Conservation (phyloP, 108 stramenopile genomes). For the Skeletonema menzelii region DNA sequence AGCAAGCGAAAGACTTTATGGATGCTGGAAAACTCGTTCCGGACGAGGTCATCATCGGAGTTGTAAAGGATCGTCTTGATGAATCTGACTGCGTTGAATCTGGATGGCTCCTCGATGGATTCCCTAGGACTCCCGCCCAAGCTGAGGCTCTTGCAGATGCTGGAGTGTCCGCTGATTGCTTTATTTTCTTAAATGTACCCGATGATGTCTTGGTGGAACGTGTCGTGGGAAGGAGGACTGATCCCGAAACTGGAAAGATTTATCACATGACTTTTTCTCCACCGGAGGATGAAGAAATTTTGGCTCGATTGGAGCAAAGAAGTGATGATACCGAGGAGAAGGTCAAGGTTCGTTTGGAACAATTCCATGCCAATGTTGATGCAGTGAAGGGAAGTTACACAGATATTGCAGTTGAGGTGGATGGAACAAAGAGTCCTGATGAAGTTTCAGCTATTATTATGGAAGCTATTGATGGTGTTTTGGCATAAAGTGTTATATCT, state of each 20-base stretch:
- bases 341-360: slow-evolving; percentile 85
- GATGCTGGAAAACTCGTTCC: slow-evolving; percentile 94
- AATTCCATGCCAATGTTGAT: slow-evolving; percentile 89
- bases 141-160: slow-evolving; percentile 86
- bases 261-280: slow-evolving; percentile 96
- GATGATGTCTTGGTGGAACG: slow-evolving; percentile 93
- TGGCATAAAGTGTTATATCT: slow-evolving; percentile 17
- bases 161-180: slow-evolving; percentile 86
- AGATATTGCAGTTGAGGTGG: slow-evolving; percentile 77
- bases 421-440: slow-evolving; percentile 70
- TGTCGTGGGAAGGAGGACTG: slow-evolving; percentile 93
- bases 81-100: slow-evolving; percentile 24
- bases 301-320: slow-evolving; percentile 82
- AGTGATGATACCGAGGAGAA: slow-evolving; percentile 98
- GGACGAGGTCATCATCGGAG: slow-evolving; percentile 94
- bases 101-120: slow-evolving; percentile 98
- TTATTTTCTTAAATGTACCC: slow-evolving; percentile 94
- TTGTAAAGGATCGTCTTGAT: slow-evolving; percentile 81
- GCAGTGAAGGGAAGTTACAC: slow-evolving; percentile 75
- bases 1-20: slow-evolving; percentile 86
- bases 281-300: slow-evolving; percentile 78
- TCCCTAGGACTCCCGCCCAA: slow-evolving; percentile 95
- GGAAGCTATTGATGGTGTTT: slow-evolving; percentile 27
- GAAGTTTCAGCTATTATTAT: slow-evolving; percentile 54
- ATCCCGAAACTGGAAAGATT: slow-evolving; percentile 95